A percentile compares a stretch with the other conserved stretches of the same genome.
phyloP scores from a whole-genome alignment of 768 basidiomycete genomes.

The Lactarius sp. region DNA sequence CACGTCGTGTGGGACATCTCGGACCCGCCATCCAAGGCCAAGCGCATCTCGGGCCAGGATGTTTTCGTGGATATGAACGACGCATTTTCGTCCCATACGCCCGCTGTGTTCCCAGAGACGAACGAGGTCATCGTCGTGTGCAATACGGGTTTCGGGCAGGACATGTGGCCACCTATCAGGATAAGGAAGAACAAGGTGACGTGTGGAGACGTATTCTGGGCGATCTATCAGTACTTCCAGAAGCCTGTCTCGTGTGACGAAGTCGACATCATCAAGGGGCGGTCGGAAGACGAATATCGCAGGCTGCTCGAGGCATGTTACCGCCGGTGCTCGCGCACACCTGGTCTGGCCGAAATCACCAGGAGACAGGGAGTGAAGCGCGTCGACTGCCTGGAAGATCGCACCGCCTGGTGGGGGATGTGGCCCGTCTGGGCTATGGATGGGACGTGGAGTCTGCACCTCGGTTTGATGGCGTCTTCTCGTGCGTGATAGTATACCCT shows the following conservation, averaged over 20 bases:
- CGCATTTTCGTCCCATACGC: slow-evolving; percentile 6
- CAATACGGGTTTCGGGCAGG: slow-evolving; percentile 1
- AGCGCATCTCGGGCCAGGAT: slow-evolving; percentile 21
- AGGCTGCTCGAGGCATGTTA: slow-evolving; percentile 11
- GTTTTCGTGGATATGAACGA: slow-evolving; percentile 20
- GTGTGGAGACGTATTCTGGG: slow-evolving; percentile 21
- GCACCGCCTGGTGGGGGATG: slow-evolving; percentile 19
- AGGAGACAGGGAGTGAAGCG: slow-evolving; percentile 22
- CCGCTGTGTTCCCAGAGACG: slow-evolving; percentile 18
- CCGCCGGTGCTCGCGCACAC: slow-evolving; percentile 11
- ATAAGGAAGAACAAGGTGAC: slow-evolving; percentile 14
- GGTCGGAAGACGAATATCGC: slow-evolving; percentile 7
- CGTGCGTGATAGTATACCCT: slow-evolving; percentile 7
- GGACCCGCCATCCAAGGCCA: slow-evolving; percentile 16
- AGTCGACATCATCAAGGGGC: slow-evolving; percentile 2
- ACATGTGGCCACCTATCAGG: slow-evolving; percentile 18
- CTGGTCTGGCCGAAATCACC: slow-evolving; percentile 19
- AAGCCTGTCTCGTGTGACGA: slow-evolving; percentile 11
- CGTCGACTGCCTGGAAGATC: slow-evolving; percentile 18
- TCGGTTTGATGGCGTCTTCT: slow-evolving; percentile 9
- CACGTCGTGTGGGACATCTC: slow-evolving; percentile 21
- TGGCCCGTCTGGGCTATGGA: slow-evolving; percentile 14
- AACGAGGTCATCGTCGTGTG: slow-evolving; percentile 15
- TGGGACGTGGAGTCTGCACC: slow-evolving; percentile 18
- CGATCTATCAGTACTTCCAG: slow-evolving; percentile 24